These are phyloP conservation scores for Hortaea werneckii DNA, from an alignment of 2,329 filamentous ascomycete genomes.

Conservation along the genomic window DNA sequence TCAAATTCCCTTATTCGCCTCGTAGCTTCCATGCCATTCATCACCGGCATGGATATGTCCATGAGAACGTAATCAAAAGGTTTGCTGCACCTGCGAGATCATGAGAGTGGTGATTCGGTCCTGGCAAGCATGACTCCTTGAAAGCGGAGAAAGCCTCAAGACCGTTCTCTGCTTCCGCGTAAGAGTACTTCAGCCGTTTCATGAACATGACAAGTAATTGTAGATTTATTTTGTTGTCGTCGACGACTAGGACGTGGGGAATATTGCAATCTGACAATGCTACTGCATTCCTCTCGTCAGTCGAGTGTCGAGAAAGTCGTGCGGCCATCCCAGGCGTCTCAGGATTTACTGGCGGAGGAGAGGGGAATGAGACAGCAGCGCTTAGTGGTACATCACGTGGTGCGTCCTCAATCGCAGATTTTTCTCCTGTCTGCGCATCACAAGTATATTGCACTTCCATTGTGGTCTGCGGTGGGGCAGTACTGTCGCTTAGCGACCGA, in stretches of 20 bases:
- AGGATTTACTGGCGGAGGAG: constrained; percentile 10
- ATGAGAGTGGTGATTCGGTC: constrained; percentile 20
- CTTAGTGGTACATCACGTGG: constrained; percentile 8
- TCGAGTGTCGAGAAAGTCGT: constrained; percentile 7
- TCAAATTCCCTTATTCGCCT: constrained; percentile 15
- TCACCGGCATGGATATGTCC: constrained; percentile 30
- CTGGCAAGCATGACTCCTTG: constrained; percentile 2
- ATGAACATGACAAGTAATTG: constrained; percentile 16
- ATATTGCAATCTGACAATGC: not conserved
- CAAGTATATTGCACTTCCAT: too few relatives aligned
- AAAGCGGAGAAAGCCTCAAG: constrained; percentile 9
- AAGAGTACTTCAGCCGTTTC: constrained; percentile 9
- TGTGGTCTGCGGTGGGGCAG: too few relatives aligned
- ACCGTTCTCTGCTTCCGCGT: constrained; percentile 11
- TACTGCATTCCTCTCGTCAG: constrained; percentile 14
- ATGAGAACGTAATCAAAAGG: constrained; percentile 32
- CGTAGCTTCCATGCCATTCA: constrained; percentile 25
- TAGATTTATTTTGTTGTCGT: constrained; percentile 20
- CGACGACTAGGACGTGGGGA: constrained; percentile 14
- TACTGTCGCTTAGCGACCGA: too few relatives aligned
- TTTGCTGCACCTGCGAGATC: constrained; percentile 31
- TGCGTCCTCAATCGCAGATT: not conserved
- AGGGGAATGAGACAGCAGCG: constrained; percentile 10
- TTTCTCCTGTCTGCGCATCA: not conserved
- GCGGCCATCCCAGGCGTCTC: not conserved